Evolutionary conservation across 2,329 filamentous ascomycete genomes (phyloP).

Genomic region (Epichloe festucae): DNA sequence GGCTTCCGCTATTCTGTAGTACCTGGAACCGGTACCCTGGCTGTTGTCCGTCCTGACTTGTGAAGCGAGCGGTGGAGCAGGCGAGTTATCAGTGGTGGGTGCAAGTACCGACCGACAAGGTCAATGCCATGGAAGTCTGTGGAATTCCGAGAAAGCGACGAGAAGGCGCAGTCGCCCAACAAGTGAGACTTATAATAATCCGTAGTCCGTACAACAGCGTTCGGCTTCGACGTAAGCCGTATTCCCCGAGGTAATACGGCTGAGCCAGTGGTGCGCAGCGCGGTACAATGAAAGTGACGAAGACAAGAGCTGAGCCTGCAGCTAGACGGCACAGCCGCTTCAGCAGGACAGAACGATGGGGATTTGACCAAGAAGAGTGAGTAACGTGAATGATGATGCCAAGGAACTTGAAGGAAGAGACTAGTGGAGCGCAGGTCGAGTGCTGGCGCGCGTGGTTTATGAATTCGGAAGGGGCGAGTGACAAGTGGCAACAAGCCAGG

Average conservation of each 20-base stretch:
- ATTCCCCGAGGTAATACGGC: too few relatives aligned
- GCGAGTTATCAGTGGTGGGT: not conserved
- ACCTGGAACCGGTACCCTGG: too few relatives aligned
- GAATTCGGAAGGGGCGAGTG: not conserved
- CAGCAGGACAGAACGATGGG: not conserved
- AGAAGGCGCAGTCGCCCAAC: not conserved
- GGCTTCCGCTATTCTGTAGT: not conserved
- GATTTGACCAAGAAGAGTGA: not conserved
- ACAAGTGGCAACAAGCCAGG: not conserved
- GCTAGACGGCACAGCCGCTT: not conserved
- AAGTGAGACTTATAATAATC: not conserved
- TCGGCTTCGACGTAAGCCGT: too few relatives aligned
- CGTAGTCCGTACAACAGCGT: too few relatives aligned
- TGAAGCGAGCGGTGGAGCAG: conserved; percentile 5
- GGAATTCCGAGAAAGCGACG: not conserved
- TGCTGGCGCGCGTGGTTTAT: conserved; percentile 1
- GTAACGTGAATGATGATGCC: not conserved
- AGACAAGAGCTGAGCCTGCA: not conserved
- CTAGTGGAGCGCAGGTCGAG: not conserved
- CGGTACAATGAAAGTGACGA: too few relatives aligned
- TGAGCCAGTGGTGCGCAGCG: too few relatives aligned
- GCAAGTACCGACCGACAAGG: not conserved
- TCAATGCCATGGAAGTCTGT: not conserved
- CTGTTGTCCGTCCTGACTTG: too few relatives aligned
- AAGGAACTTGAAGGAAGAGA: not conserved